These are phyloP conservation scores for baker's yeast (Saccharomyces cerevisiae) DNA, from an alignment of 805 yeast genomes.

Conservation along the genomic window DNA sequence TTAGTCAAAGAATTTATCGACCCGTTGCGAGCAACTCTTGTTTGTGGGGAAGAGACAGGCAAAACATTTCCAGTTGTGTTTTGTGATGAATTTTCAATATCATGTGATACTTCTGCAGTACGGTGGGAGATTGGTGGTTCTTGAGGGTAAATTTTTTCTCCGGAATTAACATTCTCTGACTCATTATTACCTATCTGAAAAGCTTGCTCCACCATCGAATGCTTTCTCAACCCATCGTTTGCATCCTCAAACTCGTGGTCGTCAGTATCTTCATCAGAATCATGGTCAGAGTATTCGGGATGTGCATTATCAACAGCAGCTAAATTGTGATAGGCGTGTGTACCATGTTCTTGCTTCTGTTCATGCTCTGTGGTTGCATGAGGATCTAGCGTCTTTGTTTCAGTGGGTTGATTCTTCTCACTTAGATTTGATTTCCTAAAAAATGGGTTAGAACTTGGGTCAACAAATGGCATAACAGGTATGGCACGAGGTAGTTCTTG, in stretches of 20 bases:
- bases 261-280: neutral
- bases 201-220: neutral
- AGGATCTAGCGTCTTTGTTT: constrained; percentile 1
- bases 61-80: neutral
- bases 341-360: constrained; percentile 3
- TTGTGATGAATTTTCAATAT: neutral
- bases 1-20: neutral
- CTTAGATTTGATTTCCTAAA: constrained; percentile 8
- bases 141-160: neutral
- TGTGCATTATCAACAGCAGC: neutral
- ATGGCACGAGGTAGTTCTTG: constrained; percentile 33
- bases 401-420: neutral
- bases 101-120: neutral
- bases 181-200: neutral
- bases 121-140: neutral
- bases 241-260: neutral
- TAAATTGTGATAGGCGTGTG: neutral
- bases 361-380: constrained; percentile 7
- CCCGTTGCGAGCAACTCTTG: neutral
- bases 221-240: neutral
- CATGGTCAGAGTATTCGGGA: neutral
- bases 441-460: constrained; percentile 30
- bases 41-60: neutral
- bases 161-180: neutral
- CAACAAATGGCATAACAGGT: constrained; percentile 48